Base-by-base conservation (phyloP, 2,329 filamentous ascomycete species). In the Albophoma yamanashiensis region DNA sequence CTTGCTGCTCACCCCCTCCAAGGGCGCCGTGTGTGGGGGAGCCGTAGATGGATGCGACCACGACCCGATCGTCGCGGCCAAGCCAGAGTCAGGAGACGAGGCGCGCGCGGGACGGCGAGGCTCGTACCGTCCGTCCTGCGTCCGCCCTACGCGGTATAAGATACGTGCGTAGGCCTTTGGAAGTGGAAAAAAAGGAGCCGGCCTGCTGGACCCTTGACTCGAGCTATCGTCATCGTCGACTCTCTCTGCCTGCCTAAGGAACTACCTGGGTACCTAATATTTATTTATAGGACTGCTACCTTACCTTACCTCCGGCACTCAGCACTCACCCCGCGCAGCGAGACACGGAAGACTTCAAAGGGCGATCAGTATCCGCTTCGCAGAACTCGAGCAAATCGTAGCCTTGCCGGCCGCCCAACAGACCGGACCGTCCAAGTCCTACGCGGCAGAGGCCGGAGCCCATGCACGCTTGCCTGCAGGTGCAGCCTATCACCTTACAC, bases 1-100 rank as follows among this genome's bases (percentile, higher is more conserved):
- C 62, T 64, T 64, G 63, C 61, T 61, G 45, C 63, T 63, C 68
- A 65, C 67, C 66, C 65, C 64, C 61, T 63, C n/a, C n/a, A n/a
- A 60, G 47, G 17, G 36, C 14, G 15, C 22, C 15, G 59, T 59
- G 62, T 55, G 47, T 55, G 55, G 27, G 53, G 36, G 45, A 57
- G 25, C 14, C n/a, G 39, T 40, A n/a, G 36, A 53, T 55, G 59
- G 59, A 61, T 57, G 57, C 59, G 42, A 61, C 57, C 57, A 61
- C 57, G 52, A 59, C 57, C 25, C 55, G 27, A 7, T 45, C 39
- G 17, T 12, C 14, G 58, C 22, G 40, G 50, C 27, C 59, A 31
- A 56, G 52, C 20, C 57, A 36, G 22, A 61, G 60, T 61, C 60
- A 61, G 60, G 40, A 58, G 60, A 61, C 60, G 53, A 56, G 31